phyloP scores from a whole-genome alignment of 805 yeast genomes.

The Dipodascus albidus region DNA sequence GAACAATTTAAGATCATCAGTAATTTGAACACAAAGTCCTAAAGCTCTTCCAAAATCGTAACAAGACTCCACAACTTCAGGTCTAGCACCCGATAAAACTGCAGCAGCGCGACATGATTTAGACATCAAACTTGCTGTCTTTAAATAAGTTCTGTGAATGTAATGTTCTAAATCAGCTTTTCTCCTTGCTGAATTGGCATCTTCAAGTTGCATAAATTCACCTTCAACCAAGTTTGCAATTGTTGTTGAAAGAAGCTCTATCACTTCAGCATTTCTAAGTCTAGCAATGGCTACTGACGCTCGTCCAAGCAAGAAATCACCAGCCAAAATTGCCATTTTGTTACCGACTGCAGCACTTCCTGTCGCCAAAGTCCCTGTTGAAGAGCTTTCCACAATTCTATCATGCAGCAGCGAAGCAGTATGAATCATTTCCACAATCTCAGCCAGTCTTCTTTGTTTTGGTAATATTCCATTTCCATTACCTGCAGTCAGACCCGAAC shows the following conservation, averaged over 20 bases:
- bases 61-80: constrained; percentile 69
- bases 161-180: constrained; percentile 82
- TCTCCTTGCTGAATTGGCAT: constrained; percentile 26
- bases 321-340: constrained; percentile 95
- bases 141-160: constrained; percentile 86
- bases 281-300: constrained; percentile 95
- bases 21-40: constrained; percentile 91
- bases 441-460: constrained; percentile 90
- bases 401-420: constrained; percentile 93
- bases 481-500: constrained; percentile 43
- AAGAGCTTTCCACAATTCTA: constrained; percentile 85
- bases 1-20: constrained; percentile 98
- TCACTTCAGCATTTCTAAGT: constrained; percentile 91
- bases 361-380: constrained; percentile 41
- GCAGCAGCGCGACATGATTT: constrained; percentile 92
- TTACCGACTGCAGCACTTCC: constrained; percentile 92
- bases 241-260: constrained; percentile 87
- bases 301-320: constrained; percentile 88
- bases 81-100: constrained; percentile 75
- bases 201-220: constrained; percentile 93
- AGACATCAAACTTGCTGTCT: constrained; percentile 90
- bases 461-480: constrained; percentile 66
- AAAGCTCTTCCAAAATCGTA: constrained; percentile 87
- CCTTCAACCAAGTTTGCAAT: constrained; percentile 97
- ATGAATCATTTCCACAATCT: constrained; percentile 96